Evolutionary conservation across 805 yeast genomes (phyloP), one percentile per base, ranked within the genome.

Genomic region (Metschnikowia lunata): DNA sequence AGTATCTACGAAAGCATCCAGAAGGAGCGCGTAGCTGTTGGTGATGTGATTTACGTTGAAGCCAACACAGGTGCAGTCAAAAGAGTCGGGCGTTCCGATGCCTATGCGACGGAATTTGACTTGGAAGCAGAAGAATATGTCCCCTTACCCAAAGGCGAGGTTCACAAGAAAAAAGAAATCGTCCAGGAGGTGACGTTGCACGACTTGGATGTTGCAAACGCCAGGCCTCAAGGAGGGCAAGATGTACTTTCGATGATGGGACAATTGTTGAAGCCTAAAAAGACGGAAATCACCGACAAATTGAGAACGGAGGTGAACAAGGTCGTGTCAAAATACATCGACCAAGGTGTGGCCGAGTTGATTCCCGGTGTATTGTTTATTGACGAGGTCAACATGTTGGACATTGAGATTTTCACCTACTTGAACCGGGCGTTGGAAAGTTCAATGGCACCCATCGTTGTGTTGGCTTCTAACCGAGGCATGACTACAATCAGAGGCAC

Each of bases 111-210:
- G 8, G 99, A 93, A 69, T 93, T 90, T 58, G 99, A 93, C 67
- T 78, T 95, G 48, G 98, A 93, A 75, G 97, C 98, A 26, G 97
- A 95, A 69, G 98, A 93, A 69, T 93, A 93, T 66, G 98, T 93
- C 18, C 97, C 99, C 35, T 76, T 95, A 57, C 99, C 99, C 49
- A 95, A 93, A 71, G 99, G 99, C 42, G 99, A 93, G 66, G 96
- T 93, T 36, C 99, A 93, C 72, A 90, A 91, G 64, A 89, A 93
- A 76, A 93, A 93, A 65, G 98, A 93, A 67, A 89, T 91, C 57
- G 96, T 93, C 15, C 99, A 93, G 71, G 97, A 93, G 56, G 97
- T 93, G 36, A 88, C 98, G 3, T 76, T 93, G 56, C 97, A 93
- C 64, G 99, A 93, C 64, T 76, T 93, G 62, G 99, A 93, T 66